Evolutionary conservation across 192 early-diverging fungal species (phyloP).

Genomic region (Mortierella claussenii): DNA sequence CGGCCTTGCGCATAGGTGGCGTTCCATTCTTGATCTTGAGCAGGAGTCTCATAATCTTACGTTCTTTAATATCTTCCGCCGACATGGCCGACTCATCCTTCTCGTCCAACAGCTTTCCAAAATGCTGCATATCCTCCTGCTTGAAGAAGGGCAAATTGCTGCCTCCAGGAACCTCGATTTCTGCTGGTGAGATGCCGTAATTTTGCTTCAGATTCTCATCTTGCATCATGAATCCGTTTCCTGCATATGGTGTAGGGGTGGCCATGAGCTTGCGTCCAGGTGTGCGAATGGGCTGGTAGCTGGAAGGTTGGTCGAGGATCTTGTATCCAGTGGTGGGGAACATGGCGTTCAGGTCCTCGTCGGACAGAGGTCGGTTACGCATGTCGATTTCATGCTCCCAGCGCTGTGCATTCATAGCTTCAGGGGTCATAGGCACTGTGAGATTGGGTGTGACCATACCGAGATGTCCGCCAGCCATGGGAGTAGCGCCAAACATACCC

Average conservation of each 20-base stretch:
- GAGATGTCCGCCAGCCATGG: constrained; percentile 79
- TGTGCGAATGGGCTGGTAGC: constrained; percentile 94
- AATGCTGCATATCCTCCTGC: constrained; percentile 97
- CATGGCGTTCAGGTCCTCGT: constrained; percentile 96
- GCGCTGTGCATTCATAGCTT: constrained; percentile 74
- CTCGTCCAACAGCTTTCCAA: constrained; percentile 90
- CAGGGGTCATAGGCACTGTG: constrained; percentile 84
- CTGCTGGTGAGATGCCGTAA: constrained; percentile 72
- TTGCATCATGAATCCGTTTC: constrained; percentile 88
- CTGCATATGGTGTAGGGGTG: constrained; percentile 89
- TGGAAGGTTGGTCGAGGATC: constrained; percentile 88
- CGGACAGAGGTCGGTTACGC: constrained; percentile 87
- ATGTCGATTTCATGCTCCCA: constrained; percentile 86
- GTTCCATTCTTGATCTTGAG: constrained; percentile 99
- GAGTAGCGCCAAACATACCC: constrained; percentile 76
- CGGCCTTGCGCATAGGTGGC: constrained; percentile 91
- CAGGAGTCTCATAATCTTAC: constrained; percentile 94
- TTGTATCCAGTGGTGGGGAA: constrained; percentile 92
- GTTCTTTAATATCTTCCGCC: constrained; percentile 91
- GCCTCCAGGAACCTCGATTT: constrained; percentile 87
- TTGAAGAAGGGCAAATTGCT: constrained; percentile 92
- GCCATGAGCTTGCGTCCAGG: constrained; percentile 95
- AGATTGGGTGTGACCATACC: constrained; percentile 80
- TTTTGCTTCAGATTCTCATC: constrained; percentile 73
- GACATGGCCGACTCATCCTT: constrained; percentile 85